Conservation (phyloP, 352 stramenopile genomes). For the Phytophthora agathidicida region DNA sequence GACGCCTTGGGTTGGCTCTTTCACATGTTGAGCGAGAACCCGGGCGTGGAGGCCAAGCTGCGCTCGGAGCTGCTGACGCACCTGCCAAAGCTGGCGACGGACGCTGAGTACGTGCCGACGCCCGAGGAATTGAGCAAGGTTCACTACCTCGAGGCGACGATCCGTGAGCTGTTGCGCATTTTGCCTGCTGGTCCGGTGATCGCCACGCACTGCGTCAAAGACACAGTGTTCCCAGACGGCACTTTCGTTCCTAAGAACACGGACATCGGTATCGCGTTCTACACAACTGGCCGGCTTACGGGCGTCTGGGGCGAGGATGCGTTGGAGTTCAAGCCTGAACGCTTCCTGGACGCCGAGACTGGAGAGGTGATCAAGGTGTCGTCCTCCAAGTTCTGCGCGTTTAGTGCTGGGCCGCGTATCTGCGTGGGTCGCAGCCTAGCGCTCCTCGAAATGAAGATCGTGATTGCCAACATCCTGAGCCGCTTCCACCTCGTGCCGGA, state of each 20-base stretch:
- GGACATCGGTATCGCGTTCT: constrained; percentile 49
- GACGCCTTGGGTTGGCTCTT: constrained; percentile 72
- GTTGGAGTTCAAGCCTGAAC: constrained; percentile 54
- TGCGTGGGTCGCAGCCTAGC: constrained; percentile 62
- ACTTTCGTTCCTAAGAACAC: constrained; percentile 57
- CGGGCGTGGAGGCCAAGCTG: constrained; percentile 43
- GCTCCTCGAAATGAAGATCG: constrained; percentile 64
- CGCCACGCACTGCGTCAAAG: constrained; percentile 37
- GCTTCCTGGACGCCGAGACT: constrained; percentile 47
- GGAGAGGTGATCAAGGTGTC: constrained; percentile 42
- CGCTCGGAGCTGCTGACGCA: constrained; percentile 48
- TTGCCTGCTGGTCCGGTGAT: constrained; percentile 59
- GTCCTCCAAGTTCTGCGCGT: constrained; percentile 70
- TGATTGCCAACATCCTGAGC: constrained; percentile 51
- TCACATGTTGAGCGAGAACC: constrained; percentile 61
- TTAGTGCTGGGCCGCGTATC: constrained; percentile 54
- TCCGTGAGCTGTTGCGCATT: constrained; percentile 66
- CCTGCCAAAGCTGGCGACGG: constrained; percentile 37
- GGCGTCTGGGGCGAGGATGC: constrained; percentile 57
- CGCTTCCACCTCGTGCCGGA: constrained; percentile 54
- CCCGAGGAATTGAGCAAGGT: constrained; percentile 48
- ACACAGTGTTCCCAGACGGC: constrained; percentile 65
- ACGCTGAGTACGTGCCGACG: constrained; percentile 24
- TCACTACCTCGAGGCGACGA: constrained; percentile 57
- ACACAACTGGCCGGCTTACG: constrained; percentile 54